These are phyloP conservation scores for Dalbergia cultrata DNA, from an alignment of 306 rosid genomes.

Conservation along the genomic window DNA sequence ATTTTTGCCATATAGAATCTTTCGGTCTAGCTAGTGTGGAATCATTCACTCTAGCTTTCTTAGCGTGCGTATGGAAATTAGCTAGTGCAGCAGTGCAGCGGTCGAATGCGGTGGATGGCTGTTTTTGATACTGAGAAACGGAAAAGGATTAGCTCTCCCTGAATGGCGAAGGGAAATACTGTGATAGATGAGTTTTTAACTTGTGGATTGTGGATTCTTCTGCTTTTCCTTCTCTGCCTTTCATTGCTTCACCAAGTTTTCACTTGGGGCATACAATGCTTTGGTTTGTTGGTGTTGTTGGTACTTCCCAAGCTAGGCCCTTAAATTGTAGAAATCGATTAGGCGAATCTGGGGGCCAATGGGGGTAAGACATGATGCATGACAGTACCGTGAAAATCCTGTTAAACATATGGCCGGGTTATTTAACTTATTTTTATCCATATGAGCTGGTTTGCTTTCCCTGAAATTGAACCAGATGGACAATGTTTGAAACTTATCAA, in stretches of 20 bases:
- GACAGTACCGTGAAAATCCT: background rate
- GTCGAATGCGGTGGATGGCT: background rate
- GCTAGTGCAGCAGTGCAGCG: background rate
- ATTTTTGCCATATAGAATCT: background rate
- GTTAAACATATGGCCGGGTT: background rate
- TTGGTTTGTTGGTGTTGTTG: background rate
- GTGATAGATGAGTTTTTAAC: background rate
- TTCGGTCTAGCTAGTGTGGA: background rate
- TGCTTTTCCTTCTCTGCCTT: background rate
- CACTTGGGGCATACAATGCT: background rate
- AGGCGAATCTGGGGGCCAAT: background rate
- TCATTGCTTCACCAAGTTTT: background rate
- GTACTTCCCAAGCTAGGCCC: background rate
- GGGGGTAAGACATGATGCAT: background rate
- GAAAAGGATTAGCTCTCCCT: background rate
- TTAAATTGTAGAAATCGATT: background rate
- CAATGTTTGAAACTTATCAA: background rate
- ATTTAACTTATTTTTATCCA: background rate
- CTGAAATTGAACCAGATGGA: background rate
- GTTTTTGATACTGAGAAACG: background rate
- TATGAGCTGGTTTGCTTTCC: background rate
- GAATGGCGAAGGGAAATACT: background rate
- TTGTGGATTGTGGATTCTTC: background rate
- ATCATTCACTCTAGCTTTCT: background rate
- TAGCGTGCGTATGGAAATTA: background rate